phyloP scores from a whole-genome alignment of 2,329 filamentous ascomycete genomes.

The Arthrobotrys sphaeroides region DNA sequence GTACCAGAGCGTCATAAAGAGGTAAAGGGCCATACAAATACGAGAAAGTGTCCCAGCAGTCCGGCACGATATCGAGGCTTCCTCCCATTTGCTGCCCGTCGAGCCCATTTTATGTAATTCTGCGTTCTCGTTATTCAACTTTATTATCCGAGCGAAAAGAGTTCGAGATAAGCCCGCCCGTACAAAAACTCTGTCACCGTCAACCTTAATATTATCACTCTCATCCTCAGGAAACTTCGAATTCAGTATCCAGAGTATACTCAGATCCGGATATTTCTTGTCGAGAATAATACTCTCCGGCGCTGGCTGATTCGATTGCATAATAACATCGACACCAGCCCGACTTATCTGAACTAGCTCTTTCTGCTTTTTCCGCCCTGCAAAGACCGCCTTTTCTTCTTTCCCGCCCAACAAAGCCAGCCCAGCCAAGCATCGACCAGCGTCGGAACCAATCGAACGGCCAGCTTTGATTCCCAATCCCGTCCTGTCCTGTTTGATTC shows the following conservation, averaged over 20 bases:
- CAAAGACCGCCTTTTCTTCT: neutral
- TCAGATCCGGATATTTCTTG: no score
- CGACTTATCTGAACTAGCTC: slow-evolving; percentile 11
- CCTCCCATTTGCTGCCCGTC: slow-evolving; percentile 19
- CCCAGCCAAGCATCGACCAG: neutral
- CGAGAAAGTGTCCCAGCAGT: slow-evolving; percentile 24
- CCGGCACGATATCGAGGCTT: slow-evolving; percentile 14
- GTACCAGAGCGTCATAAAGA: slow-evolving; percentile 17
- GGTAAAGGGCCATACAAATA: slow-evolving; percentile 40
- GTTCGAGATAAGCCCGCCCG: neutral
- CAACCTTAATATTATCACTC: neutral
- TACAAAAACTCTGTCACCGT: neutral
- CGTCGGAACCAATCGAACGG: slow-evolving; percentile 14
- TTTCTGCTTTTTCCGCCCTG: neutral
- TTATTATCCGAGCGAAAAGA: neutral
- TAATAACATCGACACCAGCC: slow-evolving; percentile 21
- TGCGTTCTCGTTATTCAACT: slow-evolving; percentile 14
- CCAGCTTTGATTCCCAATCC: neutral
- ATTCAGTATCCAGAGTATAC: neutral
- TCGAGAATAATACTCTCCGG: neutral
- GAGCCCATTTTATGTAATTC: slow-evolving; percentile 13
- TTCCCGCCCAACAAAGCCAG: slow-evolving; percentile 22
- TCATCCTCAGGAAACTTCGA: neutral
- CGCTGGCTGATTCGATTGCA: slow-evolving; percentile 15
- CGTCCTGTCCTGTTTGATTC: neutral